Evolutionary conservation across 1,284 basidiomycete genomes (phyloP).

Genomic region (Schizophyllum amplum): DNA sequence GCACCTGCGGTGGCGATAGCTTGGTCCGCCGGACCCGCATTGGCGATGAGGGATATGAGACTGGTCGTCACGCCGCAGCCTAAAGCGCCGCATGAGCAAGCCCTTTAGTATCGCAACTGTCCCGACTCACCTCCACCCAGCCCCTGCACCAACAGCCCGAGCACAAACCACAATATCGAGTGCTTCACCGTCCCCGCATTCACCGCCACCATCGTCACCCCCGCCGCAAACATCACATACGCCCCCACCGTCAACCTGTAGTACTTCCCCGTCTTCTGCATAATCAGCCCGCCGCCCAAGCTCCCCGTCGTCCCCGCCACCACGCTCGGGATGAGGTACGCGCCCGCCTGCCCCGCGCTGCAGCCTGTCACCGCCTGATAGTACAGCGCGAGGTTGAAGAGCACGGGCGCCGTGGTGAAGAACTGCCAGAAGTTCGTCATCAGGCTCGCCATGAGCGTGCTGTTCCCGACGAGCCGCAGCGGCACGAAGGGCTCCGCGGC

Average conservation of each 20-base stretch:
- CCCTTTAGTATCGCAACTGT: no score
- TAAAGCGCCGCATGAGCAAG: conserved; percentile 11
- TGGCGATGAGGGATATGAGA: conserved; percentile 51
- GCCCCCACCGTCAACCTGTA: conserved; percentile 40
- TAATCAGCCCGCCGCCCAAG: conserved; percentile 40
- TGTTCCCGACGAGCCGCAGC: conserved; percentile 39
- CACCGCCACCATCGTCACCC: conserved; percentile 29
- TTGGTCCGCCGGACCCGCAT: conserved; percentile 51
- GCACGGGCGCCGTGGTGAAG: conserved; percentile 32
- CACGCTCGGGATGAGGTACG: conserved; percentile 42
- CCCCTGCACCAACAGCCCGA: conserved; percentile 6
- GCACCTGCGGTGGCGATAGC: conserved; percentile 56
- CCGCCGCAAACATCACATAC: conserved; percentile 31
- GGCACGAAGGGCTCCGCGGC: conserved; percentile 56
- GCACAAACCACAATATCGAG: conserved; percentile 29
- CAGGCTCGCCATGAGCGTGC: conserved; percentile 43
- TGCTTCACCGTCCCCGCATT: conserved; percentile 29
- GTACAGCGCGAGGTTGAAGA: conserved; percentile 52
- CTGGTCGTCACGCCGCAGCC: conserved; percentile 47
- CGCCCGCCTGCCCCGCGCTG: conserved; percentile 38
- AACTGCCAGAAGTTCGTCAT: conserved; percentile 51
- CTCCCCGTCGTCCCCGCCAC: conserved; percentile 40
- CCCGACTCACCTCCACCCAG: not conserved
- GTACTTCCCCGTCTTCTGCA: conserved; percentile 52
- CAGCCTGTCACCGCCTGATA: conserved; percentile 45